Evolutionary conservation across 257 asterid species (phyloP), one percentile per base, ranked within the genome.

Genomic region (Primulina eburnea): DNA sequence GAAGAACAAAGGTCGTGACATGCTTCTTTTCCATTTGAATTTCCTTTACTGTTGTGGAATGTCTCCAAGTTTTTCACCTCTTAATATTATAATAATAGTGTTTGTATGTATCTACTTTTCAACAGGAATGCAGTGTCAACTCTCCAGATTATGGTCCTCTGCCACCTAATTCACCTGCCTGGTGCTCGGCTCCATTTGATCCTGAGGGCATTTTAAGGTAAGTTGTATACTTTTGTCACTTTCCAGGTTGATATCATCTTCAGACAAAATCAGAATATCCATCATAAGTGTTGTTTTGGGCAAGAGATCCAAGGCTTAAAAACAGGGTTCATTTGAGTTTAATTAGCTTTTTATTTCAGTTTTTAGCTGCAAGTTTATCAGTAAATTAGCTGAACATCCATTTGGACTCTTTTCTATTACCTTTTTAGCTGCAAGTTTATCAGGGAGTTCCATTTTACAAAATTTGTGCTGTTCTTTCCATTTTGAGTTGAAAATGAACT

Each of bases 151-250:
- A 88, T 79, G 98, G 98, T 65, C 90, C 96, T 65, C 82, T 75
- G 57, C 98, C 94, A 43, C 76, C 87, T 52, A 77, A 92, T 82
- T 81, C 95, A 59, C 97, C 98, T 71, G 87, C 77, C 65, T 92
- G 98, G 98, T 92, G 98, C 73, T 87, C 83, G 60, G 92, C 98
- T 77, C 96, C 98, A 11, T 92, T 92, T 72, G 98, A 92, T 75
- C 98, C 98, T 2, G 98, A 89, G 84, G 98, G 98, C 33, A 80
- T 89, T 76, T 76, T 92, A 80, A 92, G 98, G 98, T 89, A 65
- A 67, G 72, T 21, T 37, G 70, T 78, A 29, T 69, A 30, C 50
- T 5, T 66, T 53, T 53, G 14, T 58, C 62, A 69, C 63, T 43
- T 60, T 69, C 71, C 47, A 56, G 56, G 38, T 62, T 60, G 34